phyloP scores from a whole-genome alignment of 768 basidiomycete species.

The Tulasnella calospora region DNA sequence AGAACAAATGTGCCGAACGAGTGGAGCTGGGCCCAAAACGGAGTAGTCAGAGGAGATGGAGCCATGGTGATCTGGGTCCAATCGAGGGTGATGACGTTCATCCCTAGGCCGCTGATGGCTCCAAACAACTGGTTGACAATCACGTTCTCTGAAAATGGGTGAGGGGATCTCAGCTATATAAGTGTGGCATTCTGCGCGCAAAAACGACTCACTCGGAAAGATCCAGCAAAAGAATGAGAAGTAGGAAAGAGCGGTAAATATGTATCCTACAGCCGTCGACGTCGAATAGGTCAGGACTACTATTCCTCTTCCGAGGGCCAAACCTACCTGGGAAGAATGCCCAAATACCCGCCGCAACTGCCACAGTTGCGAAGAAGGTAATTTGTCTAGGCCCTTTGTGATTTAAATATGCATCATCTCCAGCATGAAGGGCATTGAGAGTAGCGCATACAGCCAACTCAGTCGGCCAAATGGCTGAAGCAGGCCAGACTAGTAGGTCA shows the following conservation, averaged over 20 bases:
- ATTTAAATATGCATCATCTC: slow-evolving; percentile 55
- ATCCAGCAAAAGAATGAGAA: slow-evolving; percentile 96
- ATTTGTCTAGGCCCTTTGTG: slow-evolving; percentile 60
- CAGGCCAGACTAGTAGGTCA: no score
- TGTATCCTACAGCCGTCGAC: slow-evolving; percentile 61
- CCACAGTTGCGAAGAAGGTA: slow-evolving; percentile 69
- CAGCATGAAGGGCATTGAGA: slow-evolving; percentile 93
- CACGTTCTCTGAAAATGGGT: slow-evolving; percentile 48
- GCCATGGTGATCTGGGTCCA: slow-evolving; percentile 75
- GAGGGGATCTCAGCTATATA: neutral
- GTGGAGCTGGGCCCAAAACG: slow-evolving; percentile 97
- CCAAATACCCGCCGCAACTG: slow-evolving; percentile 49
- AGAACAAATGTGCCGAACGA: slow-evolving; percentile 79
- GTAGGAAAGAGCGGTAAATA: slow-evolving; percentile 79
- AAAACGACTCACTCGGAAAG: slow-evolving; percentile 32
- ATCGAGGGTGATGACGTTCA: slow-evolving; percentile 90
- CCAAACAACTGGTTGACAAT: no score
- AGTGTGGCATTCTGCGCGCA: neutral
- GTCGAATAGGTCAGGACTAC: slow-evolving; percentile 26
- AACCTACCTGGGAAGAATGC: slow-evolving; percentile 80
- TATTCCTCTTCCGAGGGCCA: neutral
- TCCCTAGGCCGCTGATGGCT: slow-evolving; percentile 74
- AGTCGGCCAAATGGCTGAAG: no score
- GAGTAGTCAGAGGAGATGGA: no score
- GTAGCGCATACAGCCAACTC: no score